Conservation (phyloP, 2,329 filamentous ascomycete genomes). For the Penicillium sp. region DNA sequence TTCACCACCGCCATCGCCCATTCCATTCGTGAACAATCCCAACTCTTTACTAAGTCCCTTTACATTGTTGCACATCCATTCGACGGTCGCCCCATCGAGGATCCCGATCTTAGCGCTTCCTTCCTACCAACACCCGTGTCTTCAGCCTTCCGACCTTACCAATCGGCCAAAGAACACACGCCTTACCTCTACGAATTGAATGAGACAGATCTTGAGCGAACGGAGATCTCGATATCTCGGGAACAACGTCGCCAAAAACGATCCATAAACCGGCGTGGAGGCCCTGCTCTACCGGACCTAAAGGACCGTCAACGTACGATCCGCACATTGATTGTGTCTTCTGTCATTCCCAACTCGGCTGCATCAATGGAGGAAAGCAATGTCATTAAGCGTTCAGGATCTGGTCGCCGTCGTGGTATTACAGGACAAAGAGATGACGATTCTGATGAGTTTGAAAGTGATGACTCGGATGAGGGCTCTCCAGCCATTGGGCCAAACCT, state of each 20-base stretch:
- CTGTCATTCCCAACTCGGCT: constrained; percentile 85
- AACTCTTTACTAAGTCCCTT: constrained; percentile 89
- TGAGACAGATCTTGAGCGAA: constrained; percentile 83
- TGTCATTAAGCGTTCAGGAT: constrained; percentile 76
- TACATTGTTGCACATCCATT: constrained; percentile 94
- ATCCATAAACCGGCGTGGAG: constrained; percentile 89
- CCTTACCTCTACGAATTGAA: constrained; percentile 93
- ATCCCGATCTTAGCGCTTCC: constrained; percentile 80
- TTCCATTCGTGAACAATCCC: constrained; percentile 92
- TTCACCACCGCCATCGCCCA: constrained; percentile 98
- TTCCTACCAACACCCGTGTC: constrained; percentile 84
- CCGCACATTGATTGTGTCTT: constrained; percentile 86
- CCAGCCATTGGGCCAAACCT: constrained; percentile 71
- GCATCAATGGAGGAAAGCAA: constrained; percentile 78
- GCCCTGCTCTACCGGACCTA: constrained; percentile 90
- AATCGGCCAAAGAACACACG: constrained; percentile 89
- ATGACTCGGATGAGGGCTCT: constrained; percentile 84
- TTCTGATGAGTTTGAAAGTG: constrained; percentile 89
- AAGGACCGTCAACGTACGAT: constrained; percentile 94
- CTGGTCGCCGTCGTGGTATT: constrained; percentile 59
- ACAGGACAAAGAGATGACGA: constrained; percentile 65
- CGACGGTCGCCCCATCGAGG: constrained; percentile 88
- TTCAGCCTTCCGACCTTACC: constrained; percentile 82
- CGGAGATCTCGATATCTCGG: constrained; percentile 87
- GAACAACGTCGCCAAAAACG: constrained; percentile 94